Percentiles rank a stretch among this genome's conserved stretches.
phyloP scores from a whole-genome alignment of 2,329 filamentous ascomycete species.

The Clarireedia monteithiana region DNA sequence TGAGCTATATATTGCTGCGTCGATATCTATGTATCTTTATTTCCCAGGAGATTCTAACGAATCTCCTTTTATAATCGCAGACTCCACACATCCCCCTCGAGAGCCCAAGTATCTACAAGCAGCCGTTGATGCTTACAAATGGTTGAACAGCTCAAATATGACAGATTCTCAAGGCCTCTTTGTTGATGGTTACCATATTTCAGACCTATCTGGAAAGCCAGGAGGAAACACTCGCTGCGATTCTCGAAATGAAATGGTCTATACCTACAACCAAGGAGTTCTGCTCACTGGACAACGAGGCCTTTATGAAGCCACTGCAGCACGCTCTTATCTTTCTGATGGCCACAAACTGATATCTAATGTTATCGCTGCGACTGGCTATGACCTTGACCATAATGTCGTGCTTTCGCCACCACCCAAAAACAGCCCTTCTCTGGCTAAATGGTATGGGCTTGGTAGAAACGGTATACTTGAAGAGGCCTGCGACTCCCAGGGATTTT shows the following conservation, averaged over 20 bases:
- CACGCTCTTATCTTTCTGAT: slow-evolving; percentile 63
- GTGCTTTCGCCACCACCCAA: slow-evolving; percentile 1
- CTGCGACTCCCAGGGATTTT: slow-evolving; percentile 68
- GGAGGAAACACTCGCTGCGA: slow-evolving; percentile 68
- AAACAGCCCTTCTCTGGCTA: slow-evolving; percentile 11
- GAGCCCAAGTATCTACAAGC: slow-evolving; percentile 62
- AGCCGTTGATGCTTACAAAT: slow-evolving; percentile 70
- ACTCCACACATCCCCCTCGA: slow-evolving; percentile 27
- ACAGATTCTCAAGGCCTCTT: slow-evolving; percentile 68
- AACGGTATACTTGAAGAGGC: slow-evolving; percentile 75
- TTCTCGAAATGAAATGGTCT: slow-evolving; percentile 77
- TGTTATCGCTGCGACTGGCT: slow-evolving; percentile 74
- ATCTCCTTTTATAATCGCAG: slow-evolving; percentile 49
- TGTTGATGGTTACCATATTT: slow-evolving; percentile 83
- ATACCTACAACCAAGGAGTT: slow-evolving; percentile 94
- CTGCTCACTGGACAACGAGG: slow-evolving; percentile 73
- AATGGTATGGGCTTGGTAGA: slow-evolving; percentile 70
- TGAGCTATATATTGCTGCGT: slow-evolving; percentile 78
- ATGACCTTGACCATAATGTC: slow-evolving; percentile 38
- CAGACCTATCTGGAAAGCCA: slow-evolving; percentile 44
- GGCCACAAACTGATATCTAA: slow-evolving; percentile 69
- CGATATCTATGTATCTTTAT: slow-evolving; percentile 80
- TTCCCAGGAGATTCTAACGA: slow-evolving; percentile 74
- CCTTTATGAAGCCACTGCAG: slow-evolving; percentile 71
- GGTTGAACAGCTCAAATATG: slow-evolving; percentile 77